phyloP scores from a whole-genome alignment of 257 asterid species.

The Solanum dulcamara region DNA sequence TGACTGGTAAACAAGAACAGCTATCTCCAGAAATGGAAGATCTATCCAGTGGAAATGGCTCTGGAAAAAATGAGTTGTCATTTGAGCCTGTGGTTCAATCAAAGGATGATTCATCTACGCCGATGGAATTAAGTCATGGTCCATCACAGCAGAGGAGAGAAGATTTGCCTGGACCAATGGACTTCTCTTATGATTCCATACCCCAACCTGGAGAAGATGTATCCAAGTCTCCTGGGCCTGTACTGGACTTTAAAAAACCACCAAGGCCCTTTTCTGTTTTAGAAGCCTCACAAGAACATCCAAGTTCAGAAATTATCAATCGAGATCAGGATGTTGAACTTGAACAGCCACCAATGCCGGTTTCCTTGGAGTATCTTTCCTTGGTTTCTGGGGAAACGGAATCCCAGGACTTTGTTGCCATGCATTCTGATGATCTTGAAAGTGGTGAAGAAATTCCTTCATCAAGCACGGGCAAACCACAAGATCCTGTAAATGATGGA shows the following conservation, averaged over 20 bases:
- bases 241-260: slow-evolving; percentile 21
- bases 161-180: slow-evolving; percentile 3
- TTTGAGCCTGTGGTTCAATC: neutral
- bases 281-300: slow-evolving; percentile 18
- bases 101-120: neutral
- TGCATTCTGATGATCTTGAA: slow-evolving; percentile 19
- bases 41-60: slow-evolving; percentile 16
- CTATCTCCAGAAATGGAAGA: neutral
- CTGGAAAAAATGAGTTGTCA: slow-evolving; percentile 3
- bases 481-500: slow-evolving; percentile 8
- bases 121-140: slow-evolving; percentile 6
- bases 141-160: slow-evolving; percentile 12
- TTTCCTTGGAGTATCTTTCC: slow-evolving; percentile 19
- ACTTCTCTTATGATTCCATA: neutral
- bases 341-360: slow-evolving; percentile 8
- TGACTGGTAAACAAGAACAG: slow-evolving; percentile 3
- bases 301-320: slow-evolving; percentile 4
- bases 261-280: slow-evolving; percentile 11
- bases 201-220: slow-evolving; percentile 17
- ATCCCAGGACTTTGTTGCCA: slow-evolving; percentile 11
- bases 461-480: slow-evolving; percentile 7
- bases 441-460: slow-evolving; percentile 8
- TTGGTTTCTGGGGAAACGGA: slow-evolving; percentile 22
- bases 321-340: slow-evolving; percentile 15
- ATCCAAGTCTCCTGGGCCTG: slow-evolving; percentile 16